phyloP scores from a whole-genome alignment of 805 yeast species.

The Novakomyces olei region DNA sequence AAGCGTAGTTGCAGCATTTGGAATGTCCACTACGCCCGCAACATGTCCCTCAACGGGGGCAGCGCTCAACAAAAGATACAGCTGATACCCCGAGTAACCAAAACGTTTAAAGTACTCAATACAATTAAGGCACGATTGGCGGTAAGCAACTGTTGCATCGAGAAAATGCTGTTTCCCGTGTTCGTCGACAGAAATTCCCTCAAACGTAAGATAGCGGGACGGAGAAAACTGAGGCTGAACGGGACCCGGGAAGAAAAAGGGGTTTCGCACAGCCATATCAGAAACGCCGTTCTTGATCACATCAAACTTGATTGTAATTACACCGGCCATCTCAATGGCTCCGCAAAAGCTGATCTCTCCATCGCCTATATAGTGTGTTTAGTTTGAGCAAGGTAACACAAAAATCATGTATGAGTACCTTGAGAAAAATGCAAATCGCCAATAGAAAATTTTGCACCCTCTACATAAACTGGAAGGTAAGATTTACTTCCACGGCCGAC shows the following conservation, averaged over 20 bases:
- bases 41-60: constrained; percentile 33
- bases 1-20: constrained; percentile 30
- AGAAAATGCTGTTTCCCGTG: constrained; percentile 24
- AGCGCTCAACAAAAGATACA: constrained; percentile 23
- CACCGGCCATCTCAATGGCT: constrained; percentile 32
- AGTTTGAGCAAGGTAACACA: too few species aligned
- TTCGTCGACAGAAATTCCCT: constrained; percentile 32
- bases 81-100: constrained; percentile 31
- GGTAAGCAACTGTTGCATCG: constrained; percentile 29
- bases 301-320: constrained; percentile 22
- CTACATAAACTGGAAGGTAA: constrained; percentile 26
- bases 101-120: constrained; percentile 28
- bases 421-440: constrained; percentile 32
- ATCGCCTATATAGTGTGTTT: too few species aligned
- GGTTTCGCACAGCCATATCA: constrained; percentile 21
- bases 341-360: constrained; percentile 35
- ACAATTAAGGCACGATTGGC: constrained; percentile 28
- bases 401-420: too few species aligned
- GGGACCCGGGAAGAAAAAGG: constrained; percentile 28
- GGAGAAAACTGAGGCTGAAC: constrained; percentile 29
- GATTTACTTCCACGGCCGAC: constrained; percentile 28
- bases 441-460: constrained; percentile 26
- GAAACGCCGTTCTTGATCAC: constrained; percentile 24
- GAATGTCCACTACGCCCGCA: constrained; percentile 31
- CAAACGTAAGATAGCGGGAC: constrained; percentile 27